phyloP scores from a whole-genome alignment of 805 yeast species.

The Tetrapisispora fleetii region DNA sequence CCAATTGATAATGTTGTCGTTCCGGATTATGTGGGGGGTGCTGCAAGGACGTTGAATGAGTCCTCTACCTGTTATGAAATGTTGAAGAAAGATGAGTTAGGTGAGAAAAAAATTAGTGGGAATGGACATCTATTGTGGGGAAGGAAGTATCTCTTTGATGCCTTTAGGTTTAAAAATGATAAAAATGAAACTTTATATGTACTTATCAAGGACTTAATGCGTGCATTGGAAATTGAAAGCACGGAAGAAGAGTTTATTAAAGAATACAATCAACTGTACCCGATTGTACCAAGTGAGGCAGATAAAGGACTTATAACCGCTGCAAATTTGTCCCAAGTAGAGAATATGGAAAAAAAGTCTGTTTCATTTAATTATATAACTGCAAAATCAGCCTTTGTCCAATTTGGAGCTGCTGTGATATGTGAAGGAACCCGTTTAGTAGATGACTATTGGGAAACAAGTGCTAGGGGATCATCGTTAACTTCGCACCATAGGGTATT shows the following conservation, averaged over 20 bases:
- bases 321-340: constrained; percentile 17
- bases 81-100: constrained; percentile 31
- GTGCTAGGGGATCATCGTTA: constrained; percentile 34
- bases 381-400: constrained; percentile 37
- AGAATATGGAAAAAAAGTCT: constrained; percentile 18
- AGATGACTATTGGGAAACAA: constrained; percentile 50
- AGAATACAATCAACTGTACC: constrained; percentile 30
- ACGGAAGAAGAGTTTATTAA: constrained; percentile 38
- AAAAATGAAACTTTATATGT: constrained; percentile 32
- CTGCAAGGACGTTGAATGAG: constrained; percentile 2
- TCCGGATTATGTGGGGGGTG: constrained; percentile 12
- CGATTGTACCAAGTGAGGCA: constrained; percentile 28
- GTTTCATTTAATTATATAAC: constrained; percentile 26
- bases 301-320: constrained; percentile 32
- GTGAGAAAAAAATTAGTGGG: constrained; percentile 36
- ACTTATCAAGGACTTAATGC: constrained; percentile 28
- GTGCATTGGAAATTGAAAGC: constrained; percentile 32
- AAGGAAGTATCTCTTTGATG: constrained; percentile 32
- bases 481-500: constrained; percentile 38
- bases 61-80: constrained; percentile 9
- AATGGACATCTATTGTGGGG: constrained; percentile 33
- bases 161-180: constrained; percentile 28
- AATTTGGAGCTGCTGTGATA: constrained; percentile 42
- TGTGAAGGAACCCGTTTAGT: constrained; percentile 37
- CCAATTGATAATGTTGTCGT: constrained; percentile 13